These are phyloP conservation scores for Solanum virginianum DNA, from an alignment of 257 asterid genomes.

Conservation along the genomic window DNA sequence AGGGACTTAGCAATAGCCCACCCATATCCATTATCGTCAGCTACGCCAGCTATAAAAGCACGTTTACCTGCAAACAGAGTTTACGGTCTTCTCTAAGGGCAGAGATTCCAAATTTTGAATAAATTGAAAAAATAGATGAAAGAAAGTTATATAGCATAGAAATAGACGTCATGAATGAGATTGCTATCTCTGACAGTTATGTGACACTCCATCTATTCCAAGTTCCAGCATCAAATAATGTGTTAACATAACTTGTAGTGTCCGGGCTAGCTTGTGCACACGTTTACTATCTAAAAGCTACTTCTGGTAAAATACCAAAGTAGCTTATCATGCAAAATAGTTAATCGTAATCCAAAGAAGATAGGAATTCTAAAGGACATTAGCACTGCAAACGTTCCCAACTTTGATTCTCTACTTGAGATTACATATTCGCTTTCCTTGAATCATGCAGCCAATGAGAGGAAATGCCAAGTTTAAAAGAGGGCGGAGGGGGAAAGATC, in stretches of 20 bases:
- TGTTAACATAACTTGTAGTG: neutral
- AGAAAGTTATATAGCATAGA: neutral
- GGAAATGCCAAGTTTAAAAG: neutral
- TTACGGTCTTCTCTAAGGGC: neutral
- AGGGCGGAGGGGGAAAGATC: neutral
- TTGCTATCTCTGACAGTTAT: neutral
- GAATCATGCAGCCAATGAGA: neutral
- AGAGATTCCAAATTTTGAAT: neutral
- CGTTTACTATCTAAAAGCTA: neutral
- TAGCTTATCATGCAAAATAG: neutral
- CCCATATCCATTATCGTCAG: slow-evolving; percentile 90
- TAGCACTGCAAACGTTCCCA: neutral
- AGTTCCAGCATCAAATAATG: neutral
- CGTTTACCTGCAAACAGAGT: slow-evolving; percentile 42
- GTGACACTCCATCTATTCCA: neutral
- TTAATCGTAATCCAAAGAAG: neutral
- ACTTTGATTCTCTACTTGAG: neutral
- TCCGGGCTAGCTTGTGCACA: too few relatives aligned
- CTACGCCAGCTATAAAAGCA: slow-evolving; percentile 87
- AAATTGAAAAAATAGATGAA: neutral
- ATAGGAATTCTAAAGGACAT: neutral
- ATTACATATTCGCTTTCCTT: neutral
- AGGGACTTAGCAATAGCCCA: slow-evolving; percentile 93
- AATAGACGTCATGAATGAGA: neutral
- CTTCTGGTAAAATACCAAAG: neutral